These are phyloP conservation scores for Blastomyces gilchristii DNA, from an alignment of 2,329 filamentous ascomycete genomes.

Conservation along the genomic window DNA sequence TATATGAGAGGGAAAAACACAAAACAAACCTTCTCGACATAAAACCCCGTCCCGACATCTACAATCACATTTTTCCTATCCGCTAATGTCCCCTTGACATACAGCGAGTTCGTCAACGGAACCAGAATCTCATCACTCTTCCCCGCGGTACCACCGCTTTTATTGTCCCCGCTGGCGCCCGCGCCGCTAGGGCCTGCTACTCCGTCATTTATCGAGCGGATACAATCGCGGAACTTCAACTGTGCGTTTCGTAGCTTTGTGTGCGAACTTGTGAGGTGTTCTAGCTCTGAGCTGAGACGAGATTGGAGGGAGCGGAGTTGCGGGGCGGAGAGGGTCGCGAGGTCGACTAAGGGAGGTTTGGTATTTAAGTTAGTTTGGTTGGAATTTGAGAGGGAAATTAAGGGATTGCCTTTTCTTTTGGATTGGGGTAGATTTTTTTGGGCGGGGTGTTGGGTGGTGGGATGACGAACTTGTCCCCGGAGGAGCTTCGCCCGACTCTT, in stretches of 20 bases:
- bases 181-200: slow-evolving; percentile 25
- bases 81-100: slow-evolving; percentile 74
- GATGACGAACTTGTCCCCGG: slow-evolving; percentile 17
- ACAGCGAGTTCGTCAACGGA: slow-evolving; percentile 89
- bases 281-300: slow-evolving; percentile 90
- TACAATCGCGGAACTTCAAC: slow-evolving; percentile 82
- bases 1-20: neutral
- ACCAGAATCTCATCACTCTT: slow-evolving; percentile 55
- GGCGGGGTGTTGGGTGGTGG: neutral
- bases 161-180: slow-evolving; percentile 5
- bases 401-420: neutral
- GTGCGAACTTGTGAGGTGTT: slow-evolving; percentile 86
- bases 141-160: slow-evolving; percentile 24
- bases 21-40: slow-evolving; percentile 69
- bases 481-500: slow-evolving; percentile 20
- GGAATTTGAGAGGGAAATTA: neutral
- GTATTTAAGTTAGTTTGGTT: neutral
- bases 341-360: slow-evolving; percentile 43
- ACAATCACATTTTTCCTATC: slow-evolving; percentile 71
- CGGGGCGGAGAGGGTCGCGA: slow-evolving; percentile 68
- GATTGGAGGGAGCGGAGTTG: slow-evolving; percentile 90
- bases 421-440: neutral
- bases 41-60: slow-evolving; percentile 88
- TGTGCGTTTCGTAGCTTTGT: slow-evolving; percentile 82
- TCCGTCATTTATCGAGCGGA: slow-evolving; percentile 60